Conservation (phyloP, 192 early-diverging fungal species). For the Coemansia sp. region DNA sequence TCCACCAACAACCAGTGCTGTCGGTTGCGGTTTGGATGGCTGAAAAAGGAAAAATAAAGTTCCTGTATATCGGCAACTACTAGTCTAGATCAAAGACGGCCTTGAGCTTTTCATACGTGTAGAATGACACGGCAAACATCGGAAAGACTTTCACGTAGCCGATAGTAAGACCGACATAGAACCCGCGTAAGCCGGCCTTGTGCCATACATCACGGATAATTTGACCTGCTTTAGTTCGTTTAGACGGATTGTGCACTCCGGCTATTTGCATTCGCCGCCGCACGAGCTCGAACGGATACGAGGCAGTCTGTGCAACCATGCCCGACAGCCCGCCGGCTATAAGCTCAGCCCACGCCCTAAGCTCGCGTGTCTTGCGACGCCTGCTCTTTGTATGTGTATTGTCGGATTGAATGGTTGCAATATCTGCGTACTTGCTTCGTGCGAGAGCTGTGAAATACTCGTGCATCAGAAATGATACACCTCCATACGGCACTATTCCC, state of each 20-base stretch:
- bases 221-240: constrained; percentile 57
- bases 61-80: not conserved
- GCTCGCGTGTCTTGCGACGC: constrained; percentile 56
- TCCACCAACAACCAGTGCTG: too few species aligned
- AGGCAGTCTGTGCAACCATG: constrained; percentile 76
- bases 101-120: constrained; percentile 72
- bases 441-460: constrained; percentile 68
- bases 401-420: constrained; percentile 26
- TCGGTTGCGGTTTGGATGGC: too few species aligned
- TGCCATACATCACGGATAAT: constrained; percentile 67
- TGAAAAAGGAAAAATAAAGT: too few species aligned
- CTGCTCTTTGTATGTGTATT: constrained; percentile 4
- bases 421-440: constrained; percentile 46
- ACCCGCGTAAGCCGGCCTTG: constrained; percentile 73
- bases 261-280: constrained; percentile 83
- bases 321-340: constrained; percentile 82
- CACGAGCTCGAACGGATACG: constrained; percentile 93
- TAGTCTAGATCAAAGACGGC: constrained; percentile 43
- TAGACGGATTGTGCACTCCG: constrained; percentile 59
- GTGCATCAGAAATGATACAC: constrained; percentile 91
- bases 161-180: constrained; percentile 96
- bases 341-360: constrained; percentile 78
- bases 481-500: constrained; percentile 97
- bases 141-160: constrained; percentile 95
- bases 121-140: constrained; percentile 88